Conservation (phyloP, 176 grass and related monocot species). For the Neostapfia colusana region DNA sequence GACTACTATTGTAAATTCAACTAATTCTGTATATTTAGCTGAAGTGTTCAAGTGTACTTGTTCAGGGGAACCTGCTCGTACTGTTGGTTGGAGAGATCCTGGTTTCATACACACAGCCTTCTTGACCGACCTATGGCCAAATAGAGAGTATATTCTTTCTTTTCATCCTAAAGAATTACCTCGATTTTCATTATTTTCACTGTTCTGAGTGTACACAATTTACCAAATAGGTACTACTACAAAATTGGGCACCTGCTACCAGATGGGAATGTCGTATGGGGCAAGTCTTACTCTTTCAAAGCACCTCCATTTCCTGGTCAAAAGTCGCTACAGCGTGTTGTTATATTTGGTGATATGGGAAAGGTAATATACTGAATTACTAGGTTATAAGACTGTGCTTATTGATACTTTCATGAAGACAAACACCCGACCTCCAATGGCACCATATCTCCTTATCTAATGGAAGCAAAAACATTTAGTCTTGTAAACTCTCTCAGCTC, state of each 20-base stretch:
- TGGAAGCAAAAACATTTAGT: too few species aligned
- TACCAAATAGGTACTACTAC: constrained; percentile 62
- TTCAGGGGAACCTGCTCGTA: constrained; percentile 74
- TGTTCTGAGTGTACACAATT: constrained; percentile 14
- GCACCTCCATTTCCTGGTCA: constrained; percentile 83
- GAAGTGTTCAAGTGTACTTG: not conserved
- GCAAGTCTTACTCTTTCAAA: constrained; percentile 67
- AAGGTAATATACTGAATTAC: constrained; percentile 49
- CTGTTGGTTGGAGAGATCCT: constrained; percentile 94
- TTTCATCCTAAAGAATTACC: not conserved
- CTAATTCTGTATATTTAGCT: not conserved
- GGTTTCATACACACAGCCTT: constrained; percentile 92
- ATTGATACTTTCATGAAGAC: not conserved
- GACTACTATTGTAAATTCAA: not conserved
- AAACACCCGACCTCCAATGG: too few species aligned
- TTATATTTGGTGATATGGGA: constrained; percentile 96
- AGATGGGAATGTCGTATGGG: constrained; percentile 57
- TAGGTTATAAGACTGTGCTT: not conserved
- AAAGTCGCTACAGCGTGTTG: constrained; percentile 66
- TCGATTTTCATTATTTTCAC: not conserved
- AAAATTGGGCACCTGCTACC: constrained; percentile 59
- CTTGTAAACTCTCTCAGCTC: too few species aligned
- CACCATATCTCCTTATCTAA: not conserved
- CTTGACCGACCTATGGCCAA: constrained; percentile 71
- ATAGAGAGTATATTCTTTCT: constrained; percentile 55